phyloP scores from a whole-genome alignment of 805 yeast species.

The Nakazawaea populi region DNA sequence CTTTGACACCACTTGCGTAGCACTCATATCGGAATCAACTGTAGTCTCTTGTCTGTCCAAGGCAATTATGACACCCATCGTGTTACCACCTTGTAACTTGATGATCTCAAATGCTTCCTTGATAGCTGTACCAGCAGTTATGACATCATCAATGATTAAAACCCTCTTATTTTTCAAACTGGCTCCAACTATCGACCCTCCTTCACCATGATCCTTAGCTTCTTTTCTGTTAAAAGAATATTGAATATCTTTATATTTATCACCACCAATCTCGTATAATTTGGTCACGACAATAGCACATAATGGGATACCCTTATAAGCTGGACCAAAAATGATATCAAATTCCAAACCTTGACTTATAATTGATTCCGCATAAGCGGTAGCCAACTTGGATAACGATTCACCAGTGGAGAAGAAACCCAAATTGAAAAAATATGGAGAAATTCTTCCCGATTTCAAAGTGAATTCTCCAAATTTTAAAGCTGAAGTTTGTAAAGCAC shows the following conservation, averaged over 20 bases:
- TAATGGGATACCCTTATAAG: slow-evolving; percentile 94
- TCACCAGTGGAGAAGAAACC: slow-evolving; percentile 86
- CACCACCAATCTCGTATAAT: slow-evolving; percentile 85
- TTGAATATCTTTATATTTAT: slow-evolving; percentile 63
- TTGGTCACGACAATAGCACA: slow-evolving; percentile 92
- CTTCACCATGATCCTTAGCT: slow-evolving; percentile 97
- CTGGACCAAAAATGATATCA: slow-evolving; percentile 94
- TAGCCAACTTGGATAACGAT: slow-evolving; percentile 72
- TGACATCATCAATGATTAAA: slow-evolving; percentile 91
- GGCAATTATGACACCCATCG: slow-evolving; percentile 84
- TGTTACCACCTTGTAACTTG: slow-evolving; percentile 57
- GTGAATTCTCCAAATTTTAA: slow-evolving; percentile 86
- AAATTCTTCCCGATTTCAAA: slow-evolving; percentile 82
- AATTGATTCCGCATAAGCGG: slow-evolving; percentile 85
- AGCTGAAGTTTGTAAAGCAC: slow-evolving; percentile 78
- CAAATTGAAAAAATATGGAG: slow-evolving; percentile 95
- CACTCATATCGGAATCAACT: slow-evolving; percentile 58
- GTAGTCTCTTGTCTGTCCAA: slow-evolving; percentile 94
- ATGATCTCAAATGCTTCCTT: slow-evolving; percentile 89
- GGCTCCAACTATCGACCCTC: slow-evolving; percentile 90
- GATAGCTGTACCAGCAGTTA: slow-evolving; percentile 98
- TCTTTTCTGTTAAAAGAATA: slow-evolving; percentile 97
- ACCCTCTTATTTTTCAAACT: slow-evolving; percentile 64
- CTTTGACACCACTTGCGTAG: slow-evolving; percentile 74
- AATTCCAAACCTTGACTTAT: slow-evolving; percentile 76